Evolutionary conservation across 768 basidiomycete species (phyloP).

Genomic region (Agrocybe chaxingu): DNA sequence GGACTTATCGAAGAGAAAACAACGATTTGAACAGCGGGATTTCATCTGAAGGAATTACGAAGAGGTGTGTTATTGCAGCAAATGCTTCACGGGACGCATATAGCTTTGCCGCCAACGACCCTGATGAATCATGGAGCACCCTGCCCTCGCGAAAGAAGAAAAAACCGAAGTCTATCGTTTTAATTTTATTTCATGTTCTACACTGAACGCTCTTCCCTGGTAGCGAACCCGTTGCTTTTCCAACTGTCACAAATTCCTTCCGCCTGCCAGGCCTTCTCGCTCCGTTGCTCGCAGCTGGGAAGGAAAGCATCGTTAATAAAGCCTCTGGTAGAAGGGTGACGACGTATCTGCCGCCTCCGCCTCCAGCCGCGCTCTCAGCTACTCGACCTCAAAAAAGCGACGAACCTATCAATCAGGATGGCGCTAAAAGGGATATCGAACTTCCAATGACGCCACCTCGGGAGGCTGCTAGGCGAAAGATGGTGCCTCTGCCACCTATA

Average conservation of each 20-base stretch:
- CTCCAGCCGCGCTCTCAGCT: background rate
- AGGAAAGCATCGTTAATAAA: background rate
- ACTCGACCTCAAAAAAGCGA: background rate
- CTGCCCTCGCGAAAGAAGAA: slow-evolving; percentile 29
- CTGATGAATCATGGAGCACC: slow-evolving; percentile 36
- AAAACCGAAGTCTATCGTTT: slow-evolving; percentile 19
- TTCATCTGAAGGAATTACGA: no score
- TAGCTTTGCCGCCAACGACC: slow-evolving; percentile 19
- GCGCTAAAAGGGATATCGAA: background rate
- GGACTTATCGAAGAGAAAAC: no score
- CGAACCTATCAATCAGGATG: background rate
- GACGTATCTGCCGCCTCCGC: slow-evolving; percentile 19
- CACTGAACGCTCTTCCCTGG: background rate
- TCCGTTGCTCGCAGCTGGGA: background rate
- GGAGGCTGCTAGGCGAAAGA: no score
- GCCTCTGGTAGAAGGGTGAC: slow-evolving; percentile 8
- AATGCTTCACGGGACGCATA: slow-evolving; percentile 22
- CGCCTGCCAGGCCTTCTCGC: slow-evolving; percentile 16
- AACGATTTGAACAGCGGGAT: no score
- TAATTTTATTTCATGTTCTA: background rate
- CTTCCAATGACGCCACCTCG: background rate
- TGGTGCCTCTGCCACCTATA: no score
- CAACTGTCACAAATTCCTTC: slow-evolving; percentile 12
- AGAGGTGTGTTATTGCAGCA: no score
- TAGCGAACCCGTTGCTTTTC: background rate